Base-by-base conservation (phyloP, 345 rosid genomes). In the Triadica sebifera region DNA sequence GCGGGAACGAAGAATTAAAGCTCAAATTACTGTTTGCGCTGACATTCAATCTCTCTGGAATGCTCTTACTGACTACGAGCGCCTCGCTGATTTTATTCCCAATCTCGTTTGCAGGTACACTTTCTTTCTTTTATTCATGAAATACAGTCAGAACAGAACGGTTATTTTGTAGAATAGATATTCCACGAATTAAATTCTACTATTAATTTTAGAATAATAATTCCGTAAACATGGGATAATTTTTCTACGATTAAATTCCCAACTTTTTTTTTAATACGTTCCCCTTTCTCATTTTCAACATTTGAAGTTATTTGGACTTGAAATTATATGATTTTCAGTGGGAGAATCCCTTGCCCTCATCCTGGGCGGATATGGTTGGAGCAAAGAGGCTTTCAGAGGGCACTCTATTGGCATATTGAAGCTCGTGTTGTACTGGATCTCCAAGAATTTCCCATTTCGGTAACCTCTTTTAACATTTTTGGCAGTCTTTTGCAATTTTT, bases 291-390 rank as follows among this genome's bases (percentile, higher is more conserved):
- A 50, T 50, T 25, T 47, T 46, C 25, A 65, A 52, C 19, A 17
- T 16, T 56, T 22, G 10, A n/a, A 20, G 5, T 69, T 38, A 38
- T 53, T 67, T 58, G 53, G 47, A 19, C 20, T 65, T 39, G 4
- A 29, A 58, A 39, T 66, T 55, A 11, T 2, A 53, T 71, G 46
- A 45, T 78, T 78, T 66, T 69, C 65, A 94, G 98, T 76, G 96
- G 93, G 61, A 89, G 89, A 71, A 94, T 92, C 79, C 93, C 97
- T 37, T 94, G 98, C 71, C 98, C 98, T 0, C 90, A 91, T 76
- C 97, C 98, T 34, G 98, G 97, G 62, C 82, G 97, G 82, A 87
- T 92, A 85, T 94, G 98, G 98, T 62, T 94, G 83, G 98, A 94
- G 86, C 98, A 94, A 82, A 83, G 96, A 79, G 98, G 98, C 19